A percentile compares a stretch with the other conserved stretches of the same genome.
These are phyloP conservation scores for Mortierella alpina DNA, from an alignment of 192 early-diverging fungal species.

Conservation along the genomic window DNA sequence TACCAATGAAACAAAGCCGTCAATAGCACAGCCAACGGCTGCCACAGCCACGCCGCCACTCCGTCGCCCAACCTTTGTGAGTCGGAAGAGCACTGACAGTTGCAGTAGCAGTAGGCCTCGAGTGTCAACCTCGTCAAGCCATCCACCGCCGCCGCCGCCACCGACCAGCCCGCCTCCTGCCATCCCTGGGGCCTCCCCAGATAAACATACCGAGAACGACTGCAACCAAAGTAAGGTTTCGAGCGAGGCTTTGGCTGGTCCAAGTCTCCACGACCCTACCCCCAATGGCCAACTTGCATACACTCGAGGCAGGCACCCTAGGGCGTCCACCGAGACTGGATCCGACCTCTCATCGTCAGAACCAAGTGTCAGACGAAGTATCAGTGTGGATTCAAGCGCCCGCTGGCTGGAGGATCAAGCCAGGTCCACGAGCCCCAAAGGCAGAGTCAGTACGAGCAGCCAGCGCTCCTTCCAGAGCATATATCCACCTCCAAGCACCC, in stretches of 20 bases:
- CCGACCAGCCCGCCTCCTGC: constrained; percentile 36
- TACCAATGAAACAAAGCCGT: not conserved
- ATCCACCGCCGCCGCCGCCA: constrained; percentile 35
- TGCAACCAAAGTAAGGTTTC: not conserved
- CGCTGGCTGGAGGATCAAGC: not conserved
- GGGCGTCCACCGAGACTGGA: constrained; percentile 11
- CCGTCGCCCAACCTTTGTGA: constrained; percentile 6
- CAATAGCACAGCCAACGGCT: not conserved
- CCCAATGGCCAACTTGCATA: not conserved
- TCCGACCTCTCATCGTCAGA: not conserved
- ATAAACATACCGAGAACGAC: not conserved
- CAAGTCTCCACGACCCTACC: not conserved
- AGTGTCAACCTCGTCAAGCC: constrained; percentile 1
- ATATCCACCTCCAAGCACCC: constrained; percentile 8
- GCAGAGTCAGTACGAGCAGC: not conserved
- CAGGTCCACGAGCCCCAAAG: not conserved
- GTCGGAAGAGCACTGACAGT: constrained; percentile 24
- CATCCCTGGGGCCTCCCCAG: constrained; percentile 14
- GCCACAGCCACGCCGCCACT: not conserved
- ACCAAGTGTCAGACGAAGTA: constrained; percentile 11
- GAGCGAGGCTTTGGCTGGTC: not conserved
- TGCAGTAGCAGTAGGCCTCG: not conserved
- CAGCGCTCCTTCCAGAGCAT: not conserved
- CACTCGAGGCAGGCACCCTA: constrained; percentile 2
- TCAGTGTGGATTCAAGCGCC: constrained; percentile 7